Evolutionary conservation across 106 monocot genomes (phyloP), one percentile per base, ranked within the genome.

Genomic region (Dioscorea alata): DNA sequence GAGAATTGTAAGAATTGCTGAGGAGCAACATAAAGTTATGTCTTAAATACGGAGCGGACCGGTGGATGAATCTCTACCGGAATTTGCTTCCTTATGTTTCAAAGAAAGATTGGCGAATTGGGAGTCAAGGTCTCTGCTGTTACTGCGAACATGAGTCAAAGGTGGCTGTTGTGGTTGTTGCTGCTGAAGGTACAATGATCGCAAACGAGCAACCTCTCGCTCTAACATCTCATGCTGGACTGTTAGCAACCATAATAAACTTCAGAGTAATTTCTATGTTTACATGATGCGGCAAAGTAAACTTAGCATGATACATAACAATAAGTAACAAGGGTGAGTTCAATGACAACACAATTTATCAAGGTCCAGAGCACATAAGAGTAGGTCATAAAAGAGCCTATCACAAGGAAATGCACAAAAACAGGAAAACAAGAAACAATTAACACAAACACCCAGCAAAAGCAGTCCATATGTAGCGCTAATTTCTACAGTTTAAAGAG

Each of bases 141-240:
- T 83, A 76, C 74, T 82, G 24, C 80, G 96, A 56, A 69, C 56
- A 51, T 84, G 86, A 19, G 34, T 63, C 58, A 69, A 69, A 48
- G 60, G 28, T 59, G 60, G 57, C 21, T 23, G 83, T 49, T 74
- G 87, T 23, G 66, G 75, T 31, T 64, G 87, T 14, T 90, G 88
- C 49, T 88, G 94, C 51, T 88, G 88, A 48, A 81, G 88, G 69
- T 76, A 75, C 8, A 90, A 69, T 28, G 67, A 48, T 54, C 83
- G 71, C 15, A 99, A 77, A 48, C 90, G 89, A 69, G 81, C 78
- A 58, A 90, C 84, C 72, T 99, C 99, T 69, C 82, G 76, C 65
- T 99, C 93, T 75, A 99, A 78, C 87, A 87, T 99, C 75, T 99
- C 99, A 66, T 99, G 87, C 67, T 99, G 93, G 61, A 85, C 99